Percentiles rank a stretch among this genome's conserved stretches.
Evolutionary conservation across 305 asterid species (phyloP).

Genomic region (Solanum aculeatissimum): DNA sequence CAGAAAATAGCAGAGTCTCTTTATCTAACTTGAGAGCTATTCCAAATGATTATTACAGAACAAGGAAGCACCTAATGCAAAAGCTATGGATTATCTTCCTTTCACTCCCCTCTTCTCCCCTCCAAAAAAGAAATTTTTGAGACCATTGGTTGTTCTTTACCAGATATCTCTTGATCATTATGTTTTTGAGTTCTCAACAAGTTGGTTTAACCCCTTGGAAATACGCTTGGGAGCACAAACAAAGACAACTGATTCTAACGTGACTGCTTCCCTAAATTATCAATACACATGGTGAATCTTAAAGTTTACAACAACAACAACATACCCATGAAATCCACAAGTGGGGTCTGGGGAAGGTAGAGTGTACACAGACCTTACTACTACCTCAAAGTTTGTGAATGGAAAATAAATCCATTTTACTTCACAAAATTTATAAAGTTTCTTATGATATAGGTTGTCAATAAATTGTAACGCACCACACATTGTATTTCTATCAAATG

Average conservation of each 20-base stretch:
- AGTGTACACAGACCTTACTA: too few relatives aligned
- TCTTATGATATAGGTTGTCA: background rate
- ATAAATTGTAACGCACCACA: slow-evolving; percentile 39
- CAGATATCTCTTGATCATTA: background rate
- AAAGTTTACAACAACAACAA: background rate
- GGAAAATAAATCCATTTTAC: background rate
- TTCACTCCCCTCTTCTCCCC: too few relatives aligned
- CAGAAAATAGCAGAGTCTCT: background rate
- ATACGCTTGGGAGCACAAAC: background rate
- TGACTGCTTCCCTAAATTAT: background rate
- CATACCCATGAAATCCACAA: too few relatives aligned
- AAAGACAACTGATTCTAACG: background rate
- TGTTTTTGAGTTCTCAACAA: background rate
- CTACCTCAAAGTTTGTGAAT: background rate
- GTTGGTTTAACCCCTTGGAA: background rate
- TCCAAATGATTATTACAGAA: background rate
- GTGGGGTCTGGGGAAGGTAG: too few relatives aligned
- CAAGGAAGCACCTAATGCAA: background rate
- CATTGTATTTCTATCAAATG: slow-evolving; percentile 67
- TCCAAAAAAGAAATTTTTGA: background rate
- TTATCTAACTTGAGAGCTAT: background rate
- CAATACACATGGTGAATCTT: background rate
- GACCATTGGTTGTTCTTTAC: background rate
- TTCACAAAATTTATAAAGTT: background rate
- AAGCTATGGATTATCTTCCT: background rate